Percentiles rank a stretch among this genome's conserved stretches.
phyloP scores from a whole-genome alignment of 2,329 filamentous ascomycete genomes.

The Sporothrix variecibatus region DNA sequence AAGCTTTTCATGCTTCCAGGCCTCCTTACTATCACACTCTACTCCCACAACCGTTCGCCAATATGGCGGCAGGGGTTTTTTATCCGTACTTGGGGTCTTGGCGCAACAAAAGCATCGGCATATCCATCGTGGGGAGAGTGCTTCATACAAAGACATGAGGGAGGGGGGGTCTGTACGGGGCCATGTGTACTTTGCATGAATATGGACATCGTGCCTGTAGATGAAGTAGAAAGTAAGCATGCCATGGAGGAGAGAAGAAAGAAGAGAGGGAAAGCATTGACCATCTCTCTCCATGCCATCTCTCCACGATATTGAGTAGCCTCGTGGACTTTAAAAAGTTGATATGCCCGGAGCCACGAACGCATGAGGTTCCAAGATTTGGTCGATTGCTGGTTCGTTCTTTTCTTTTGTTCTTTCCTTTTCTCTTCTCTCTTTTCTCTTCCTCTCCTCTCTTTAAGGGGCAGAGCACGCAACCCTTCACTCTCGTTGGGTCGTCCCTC shows the following conservation, averaged over 20 bases:
- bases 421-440: not conserved
- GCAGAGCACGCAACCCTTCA: not conserved
- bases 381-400: not conserved
- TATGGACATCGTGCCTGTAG: not conserved
- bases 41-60: not conserved
- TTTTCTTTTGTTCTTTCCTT: not conserved
- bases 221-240: not conserved
- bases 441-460: not conserved
- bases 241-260: not conserved
- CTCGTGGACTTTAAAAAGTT: constrained; percentile 12
- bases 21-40: not conserved
- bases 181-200: constrained; percentile 7
- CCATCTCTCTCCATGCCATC: no score
- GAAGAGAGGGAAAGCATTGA: not conserved
- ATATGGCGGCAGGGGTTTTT: constrained; percentile 13
- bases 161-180: not conserved
- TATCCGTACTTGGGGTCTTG: constrained; percentile 11
- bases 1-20: not conserved
- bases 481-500: not conserved
- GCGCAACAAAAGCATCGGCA: constrained; percentile 15
- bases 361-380: not conserved
- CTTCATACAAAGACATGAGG: not conserved
- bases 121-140: constrained; percentile 1
- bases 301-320: not conserved
- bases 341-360: not conserved